Base-by-base conservation (phyloP, 768 basidiomycete genomes). In the Rhodotorula taiwanensis region DNA sequence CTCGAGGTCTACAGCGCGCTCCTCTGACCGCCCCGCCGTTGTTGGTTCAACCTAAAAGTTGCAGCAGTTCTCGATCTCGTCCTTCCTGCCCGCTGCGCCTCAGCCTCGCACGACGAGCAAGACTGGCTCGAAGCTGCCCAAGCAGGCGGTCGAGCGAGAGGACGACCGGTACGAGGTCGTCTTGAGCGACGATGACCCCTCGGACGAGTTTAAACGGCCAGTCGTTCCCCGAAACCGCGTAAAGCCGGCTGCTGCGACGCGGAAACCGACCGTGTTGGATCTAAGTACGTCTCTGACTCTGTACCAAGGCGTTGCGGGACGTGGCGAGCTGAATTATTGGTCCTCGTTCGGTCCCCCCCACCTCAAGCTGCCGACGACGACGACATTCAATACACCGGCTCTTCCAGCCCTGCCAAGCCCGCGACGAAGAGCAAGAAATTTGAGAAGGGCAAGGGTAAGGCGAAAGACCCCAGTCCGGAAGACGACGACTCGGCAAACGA, bases 41-140 rank as follows among this genome's bases (percentile, higher is more conserved):
- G n/a, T n/a, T 21, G 30, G 5, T 4, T 39, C n/a, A 27, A 3
- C 52, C 4, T 1, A 2, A 16, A 18, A 33, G n/a, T 27, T 36
- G n/a, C 9, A 18, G 20, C 57, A 60, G 20, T 64, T 64, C 53
- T 28, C 33, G n/a, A 64, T 64, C 53, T 55, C 63, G 33, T 59
- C 58, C 18, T 64, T 64, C 63, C 42, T 64, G 25, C 63, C 63
- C 3, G 11, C 27, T 7, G 13, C 49, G 20, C 13, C 48, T 2
- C 9, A 16, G 3, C 21, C 30, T 2, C 16, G 14, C 30, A 4
- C 55, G 21, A 30, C n/a, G 25, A 28, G 7, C 36, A 54, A 25
- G 13, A 13, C 2, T 9, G 1, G 39, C 6, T 15, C 51, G 25
- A 64, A 49, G 56, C 21, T 20, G 14, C 1, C 28, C 13, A 14